These are phyloP conservation scores for Candolleomyces eurysporus DNA, from an alignment of 768 basidiomycete species.

Conservation along the genomic window DNA sequence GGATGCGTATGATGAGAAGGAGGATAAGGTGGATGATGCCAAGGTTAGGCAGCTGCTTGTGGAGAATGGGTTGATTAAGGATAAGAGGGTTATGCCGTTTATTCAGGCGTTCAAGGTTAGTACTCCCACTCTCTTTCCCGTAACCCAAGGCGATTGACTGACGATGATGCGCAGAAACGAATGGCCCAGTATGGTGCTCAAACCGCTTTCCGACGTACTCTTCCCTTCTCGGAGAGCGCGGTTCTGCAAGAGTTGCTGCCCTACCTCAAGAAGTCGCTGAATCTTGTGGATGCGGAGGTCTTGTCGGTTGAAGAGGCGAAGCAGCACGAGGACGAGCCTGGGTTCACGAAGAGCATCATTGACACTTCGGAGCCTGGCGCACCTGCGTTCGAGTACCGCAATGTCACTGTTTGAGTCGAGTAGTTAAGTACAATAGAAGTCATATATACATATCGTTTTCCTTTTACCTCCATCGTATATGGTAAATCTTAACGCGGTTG, in stretches of 20 bases:
- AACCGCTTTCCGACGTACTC: slow-evolving; percentile 75
- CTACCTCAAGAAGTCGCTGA: slow-evolving; percentile 78
- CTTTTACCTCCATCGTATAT: too few relatives aligned
- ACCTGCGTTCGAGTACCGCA: slow-evolving; percentile 87
- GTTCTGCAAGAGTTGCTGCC: slow-evolving; percentile 70
- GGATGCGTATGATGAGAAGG: slow-evolving; percentile 57
- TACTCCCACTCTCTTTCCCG: background rate
- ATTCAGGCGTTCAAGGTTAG: slow-evolving; percentile 88
- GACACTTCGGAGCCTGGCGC: slow-evolving; percentile 86
- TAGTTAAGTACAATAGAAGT: too few relatives aligned
- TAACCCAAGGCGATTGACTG: background rate
- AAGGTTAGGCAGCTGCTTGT: slow-evolving; percentile 69
- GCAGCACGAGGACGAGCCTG: slow-evolving; percentile 47
- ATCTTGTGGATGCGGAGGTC: slow-evolving; percentile 68
- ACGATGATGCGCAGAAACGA: slow-evolving; percentile 56
- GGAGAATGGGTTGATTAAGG: slow-evolving; percentile 82
- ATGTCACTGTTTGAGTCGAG: slow-evolving; percentile 37
- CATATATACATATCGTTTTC: too few relatives aligned
- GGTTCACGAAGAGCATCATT: slow-evolving; percentile 67
- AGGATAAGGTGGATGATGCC: slow-evolving; percentile 76
- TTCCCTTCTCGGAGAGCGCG: slow-evolving; percentile 80
- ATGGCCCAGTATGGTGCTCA: slow-evolving; percentile 73
- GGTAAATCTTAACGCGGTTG: too few relatives aligned
- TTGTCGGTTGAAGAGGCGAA: slow-evolving; percentile 67
- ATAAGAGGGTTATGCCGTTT: slow-evolving; percentile 96